Evolutionary conservation across 306 rosid genomes (phyloP).

Genomic region (Acacia confusa): DNA sequence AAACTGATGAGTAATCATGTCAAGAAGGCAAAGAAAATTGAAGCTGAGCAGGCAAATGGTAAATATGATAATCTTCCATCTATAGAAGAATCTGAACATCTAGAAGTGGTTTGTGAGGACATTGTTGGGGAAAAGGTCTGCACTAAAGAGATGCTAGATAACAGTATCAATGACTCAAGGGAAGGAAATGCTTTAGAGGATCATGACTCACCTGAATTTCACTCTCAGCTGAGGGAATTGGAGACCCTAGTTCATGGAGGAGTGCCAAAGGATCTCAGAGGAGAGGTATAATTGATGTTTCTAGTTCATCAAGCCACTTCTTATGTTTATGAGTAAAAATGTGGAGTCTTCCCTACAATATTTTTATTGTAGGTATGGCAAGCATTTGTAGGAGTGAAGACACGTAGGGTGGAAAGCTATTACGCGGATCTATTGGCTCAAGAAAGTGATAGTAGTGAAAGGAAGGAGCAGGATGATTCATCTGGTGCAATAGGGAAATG

Average conservation of each 20-base stretch:
- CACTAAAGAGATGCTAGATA: constrained; percentile 33
- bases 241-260: constrained; percentile 90
- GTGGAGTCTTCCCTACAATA: constrained; percentile 41
- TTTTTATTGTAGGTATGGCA: constrained; percentile 91
- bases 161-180: constrained; percentile 25
- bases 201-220: constrained; percentile 39
- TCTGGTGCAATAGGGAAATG: constrained; percentile 68
- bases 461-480: constrained; percentile 46
- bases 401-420: constrained; percentile 71
- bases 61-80: constrained; percentile 42
- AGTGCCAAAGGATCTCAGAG: constrained; percentile 89
- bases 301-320: constrained; percentile 30
- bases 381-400: constrained; percentile 91
- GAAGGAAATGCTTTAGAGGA: constrained; percentile 36
- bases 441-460: constrained; percentile 48
- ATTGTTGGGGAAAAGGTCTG: constrained; percentile 35
- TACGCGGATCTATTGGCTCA: constrained; percentile 71
- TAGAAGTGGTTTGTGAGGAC: constrained; percentile 33
- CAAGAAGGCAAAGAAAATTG: constrained; percentile 44
- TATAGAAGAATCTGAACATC: constrained; percentile 48
- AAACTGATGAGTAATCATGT: constrained; percentile 61
- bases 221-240: constrained; percentile 71
- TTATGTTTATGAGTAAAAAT: constrained; percentile 27
- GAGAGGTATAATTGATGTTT: constrained; percentile 67
- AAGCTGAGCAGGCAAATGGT: constrained; percentile 36